Evolutionary conservation across 148 eudicot species (phyloP).

Genomic region (Spergularia bocconei): DNA sequence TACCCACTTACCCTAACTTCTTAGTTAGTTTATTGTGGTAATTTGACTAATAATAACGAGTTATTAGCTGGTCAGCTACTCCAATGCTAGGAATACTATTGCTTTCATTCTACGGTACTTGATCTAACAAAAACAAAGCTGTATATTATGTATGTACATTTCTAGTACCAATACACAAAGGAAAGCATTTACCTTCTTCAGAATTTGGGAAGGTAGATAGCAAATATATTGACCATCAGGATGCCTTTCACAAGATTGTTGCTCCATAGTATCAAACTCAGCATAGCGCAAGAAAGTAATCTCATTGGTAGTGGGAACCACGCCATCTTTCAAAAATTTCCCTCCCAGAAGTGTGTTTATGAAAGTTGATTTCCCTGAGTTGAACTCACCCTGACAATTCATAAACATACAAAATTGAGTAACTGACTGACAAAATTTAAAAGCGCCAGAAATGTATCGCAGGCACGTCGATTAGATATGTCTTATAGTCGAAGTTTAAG

Average conservation of each 20-base stretch:
- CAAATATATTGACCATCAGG: constrained; percentile 88
- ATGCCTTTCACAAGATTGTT: constrained; percentile 73
- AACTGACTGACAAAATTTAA: constrained; percentile 1
- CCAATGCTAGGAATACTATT: neutral
- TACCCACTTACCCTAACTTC: too few species aligned
- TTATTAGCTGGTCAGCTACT: too few species aligned
- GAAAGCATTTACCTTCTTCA: constrained; percentile 60
- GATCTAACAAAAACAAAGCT: neutral
- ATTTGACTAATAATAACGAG: too few species aligned
- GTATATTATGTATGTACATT: neutral
- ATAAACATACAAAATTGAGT: neutral
- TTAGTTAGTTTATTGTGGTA: too few species aligned
- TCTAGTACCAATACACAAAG: neutral
- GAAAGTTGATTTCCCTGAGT: constrained; percentile 95
- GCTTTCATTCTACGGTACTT: neutral
- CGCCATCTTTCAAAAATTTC: constrained; percentile 82
- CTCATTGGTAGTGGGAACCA: constrained; percentile 95
- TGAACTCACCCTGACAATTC: constrained; percentile 78
- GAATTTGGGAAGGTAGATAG: constrained; percentile 80
- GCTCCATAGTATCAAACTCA: constrained; percentile 47
- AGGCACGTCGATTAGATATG: neutral
- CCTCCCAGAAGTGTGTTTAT: constrained; percentile 91
- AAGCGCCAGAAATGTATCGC: neutral
- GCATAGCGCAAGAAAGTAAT: constrained; percentile 87
- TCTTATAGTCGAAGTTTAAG: neutral